Base-by-base conservation (phyloP, 2,329 filamentous ascomycete genomes). In the Apiospora pterosperma region DNA sequence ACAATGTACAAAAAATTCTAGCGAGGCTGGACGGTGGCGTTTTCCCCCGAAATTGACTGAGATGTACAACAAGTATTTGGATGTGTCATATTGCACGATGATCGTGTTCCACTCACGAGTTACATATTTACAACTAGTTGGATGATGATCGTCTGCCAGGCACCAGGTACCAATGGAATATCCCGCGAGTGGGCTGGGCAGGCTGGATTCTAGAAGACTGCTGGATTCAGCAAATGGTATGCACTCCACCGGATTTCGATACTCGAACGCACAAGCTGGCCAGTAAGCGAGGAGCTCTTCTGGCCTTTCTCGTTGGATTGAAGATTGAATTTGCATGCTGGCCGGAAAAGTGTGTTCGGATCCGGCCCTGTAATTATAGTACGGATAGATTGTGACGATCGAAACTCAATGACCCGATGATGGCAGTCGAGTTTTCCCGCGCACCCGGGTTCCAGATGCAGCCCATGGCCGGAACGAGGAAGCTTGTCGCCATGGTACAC, bases 401-500 rank as follows among this genome's bases (percentile, higher is more conserved):
- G 48, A 34, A n/a, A 34, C 16, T 34, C 25, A n/a, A 55, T 31
- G 31, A 28, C 48, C n/a, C n/a, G n/a, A 55, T 55, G 48, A 28
- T 55, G 48, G 59, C 38, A 19, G 59, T n/a, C 16, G n/a, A 14
- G 59, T 38, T 60, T 60, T 60, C 39, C 39, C 38, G 59, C 34
- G 34, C 14, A 39, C 34, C 21, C 25, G 59, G 59, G 59, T 60
- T 41, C 25, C 36, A 41, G 16, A 28, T 55, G 48, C 16, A 55
- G 34, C 48, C 25, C 48, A 55, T 34, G 8, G 28, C 48, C 28
- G 34, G 25, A 55, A 55, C 19, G 48, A 55, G 28, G 28, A 55
- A 55, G 48, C 48, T 55, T 55, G 48, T 55, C 48, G 48, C 48
- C 48, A 31, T 52, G 7, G 44, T n/a, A n/a, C n/a, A n/a, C n/a